A percentile compares a stretch with the other conserved stretches of the same genome.
Conservation (phyloP, 2,329 filamentous ascomycete species). For the Penicillium janthinellum region DNA sequence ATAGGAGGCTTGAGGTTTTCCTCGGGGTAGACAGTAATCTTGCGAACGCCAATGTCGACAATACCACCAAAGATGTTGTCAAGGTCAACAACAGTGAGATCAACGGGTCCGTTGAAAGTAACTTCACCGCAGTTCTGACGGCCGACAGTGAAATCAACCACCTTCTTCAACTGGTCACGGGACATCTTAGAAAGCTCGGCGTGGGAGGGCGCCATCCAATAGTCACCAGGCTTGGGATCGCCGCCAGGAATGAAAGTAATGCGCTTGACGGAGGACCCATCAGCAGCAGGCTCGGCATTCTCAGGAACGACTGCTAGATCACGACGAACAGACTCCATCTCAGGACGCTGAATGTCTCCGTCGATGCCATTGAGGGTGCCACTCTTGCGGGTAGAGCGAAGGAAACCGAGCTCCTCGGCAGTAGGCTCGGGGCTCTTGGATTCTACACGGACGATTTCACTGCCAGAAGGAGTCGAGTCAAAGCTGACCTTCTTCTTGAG, state of each 20-base stretch:
- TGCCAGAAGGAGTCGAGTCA: slow-evolving; percentile 62
- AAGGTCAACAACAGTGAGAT: slow-evolving; percentile 76
- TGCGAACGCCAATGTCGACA: slow-evolving; percentile 73
- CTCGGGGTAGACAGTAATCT: slow-evolving; percentile 83
- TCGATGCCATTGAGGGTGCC: slow-evolving; percentile 50
- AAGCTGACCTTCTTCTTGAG: slow-evolving; percentile 87
- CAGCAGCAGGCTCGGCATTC: slow-evolving; percentile 40
- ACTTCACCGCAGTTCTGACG: slow-evolving; percentile 80
- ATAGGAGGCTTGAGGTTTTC: slow-evolving; percentile 75
- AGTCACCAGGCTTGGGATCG: slow-evolving; percentile 68
- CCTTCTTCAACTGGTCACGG: slow-evolving; percentile 72
- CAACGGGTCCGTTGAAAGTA: slow-evolving; percentile 77
- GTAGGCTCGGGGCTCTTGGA: slow-evolving; percentile 55
- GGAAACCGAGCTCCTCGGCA: slow-evolving; percentile 61
- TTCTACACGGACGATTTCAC: slow-evolving; percentile 57
- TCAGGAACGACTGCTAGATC: slow-evolving; percentile 80
- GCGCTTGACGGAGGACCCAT: slow-evolving; percentile 35
- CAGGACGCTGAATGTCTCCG: slow-evolving; percentile 46
- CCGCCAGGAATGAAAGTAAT: slow-evolving; percentile 32
- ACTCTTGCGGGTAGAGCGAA: slow-evolving; percentile 57
- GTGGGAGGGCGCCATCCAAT: slow-evolving; percentile 81
- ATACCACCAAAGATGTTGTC: slow-evolving; percentile 78
- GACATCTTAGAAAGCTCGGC: slow-evolving; percentile 79
- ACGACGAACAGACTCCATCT: slow-evolving; percentile 71
- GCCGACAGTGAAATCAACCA: slow-evolving; percentile 77